Conservation (phyloP, 31 red algal species). For the Asparagopsis taxiformis region DNA sequence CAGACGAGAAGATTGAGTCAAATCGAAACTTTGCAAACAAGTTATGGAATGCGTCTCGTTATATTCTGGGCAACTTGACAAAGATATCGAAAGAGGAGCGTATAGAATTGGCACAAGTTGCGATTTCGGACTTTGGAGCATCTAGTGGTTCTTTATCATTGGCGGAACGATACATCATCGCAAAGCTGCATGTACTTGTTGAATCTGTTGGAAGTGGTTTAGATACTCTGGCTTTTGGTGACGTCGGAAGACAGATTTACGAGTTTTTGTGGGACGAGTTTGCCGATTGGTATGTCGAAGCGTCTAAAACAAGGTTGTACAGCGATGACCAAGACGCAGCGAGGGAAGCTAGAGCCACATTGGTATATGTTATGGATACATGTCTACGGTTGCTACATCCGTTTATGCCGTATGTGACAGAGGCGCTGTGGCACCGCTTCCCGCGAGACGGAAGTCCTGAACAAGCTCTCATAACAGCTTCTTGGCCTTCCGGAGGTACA, state of each 20-base stretch:
- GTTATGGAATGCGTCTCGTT: conserved; percentile 95
- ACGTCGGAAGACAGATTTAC: conserved; percentile 63
- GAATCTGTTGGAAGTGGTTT: conserved; percentile 52
- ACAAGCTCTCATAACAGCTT: conserved; percentile 73
- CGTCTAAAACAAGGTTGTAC: conserved; percentile 83
- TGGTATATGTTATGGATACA: conserved; percentile 75
- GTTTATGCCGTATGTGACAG: conserved; percentile 98
- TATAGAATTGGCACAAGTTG: conserved; percentile 30
- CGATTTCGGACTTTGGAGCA: conserved; percentile 19
- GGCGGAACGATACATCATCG: conserved; percentile 74
- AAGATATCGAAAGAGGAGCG: conserved; percentile 28
- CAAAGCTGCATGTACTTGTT: conserved; percentile 41
- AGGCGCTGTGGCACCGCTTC: conserved; percentile 97
- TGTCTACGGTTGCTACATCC: conserved; percentile 90
- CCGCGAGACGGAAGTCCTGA: conserved; percentile 33
- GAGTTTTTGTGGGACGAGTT: conserved; percentile 93
- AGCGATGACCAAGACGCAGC: conserved; percentile 21
- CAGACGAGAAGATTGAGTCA: conserved; percentile 77
- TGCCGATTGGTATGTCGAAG: conserved; percentile 89
- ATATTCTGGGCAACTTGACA: conserved; percentile 69
- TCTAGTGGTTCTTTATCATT: not conserved
- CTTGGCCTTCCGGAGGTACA: conserved; percentile 64
- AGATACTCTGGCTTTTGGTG: conserved; percentile 57
- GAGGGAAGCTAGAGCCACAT: conserved; percentile 40
- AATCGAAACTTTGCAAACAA: conserved; percentile 99